Evolutionary conservation across 306 rosid species (phyloP), one percentile per base, ranked within the genome.

Genomic region (Cicer arietinum): DNA sequence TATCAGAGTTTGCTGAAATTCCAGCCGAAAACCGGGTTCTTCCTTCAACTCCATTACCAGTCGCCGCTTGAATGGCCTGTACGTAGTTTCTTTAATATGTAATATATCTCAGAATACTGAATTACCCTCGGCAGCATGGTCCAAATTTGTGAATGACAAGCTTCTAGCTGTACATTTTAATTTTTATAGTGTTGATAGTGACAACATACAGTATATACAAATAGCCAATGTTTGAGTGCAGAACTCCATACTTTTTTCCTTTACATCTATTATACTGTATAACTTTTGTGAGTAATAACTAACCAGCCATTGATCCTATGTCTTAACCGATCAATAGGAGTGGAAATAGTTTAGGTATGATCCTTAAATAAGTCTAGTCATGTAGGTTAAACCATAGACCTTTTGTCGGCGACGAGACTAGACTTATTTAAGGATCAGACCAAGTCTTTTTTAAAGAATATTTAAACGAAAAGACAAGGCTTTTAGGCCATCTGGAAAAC

Each of bases 1-100:
- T 93, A 16, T 85, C 97, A 0, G 98, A 93, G 45, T 93, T 86
- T 69, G 84, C 59, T 1, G 98, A 93, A 85, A 93, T 93, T 81
- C 98, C 98, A 30, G 89, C 7, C 13, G 96, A 91, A 73, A 93
- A 93, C 40, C 83, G 96, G 75, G 89, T 88, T 53, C 75, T 92
- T 71, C 64, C 97, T 69, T 41, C 98, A 17, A 79, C 85, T 42
- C 88, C 87, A 0, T 7, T 88, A 40, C 86, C 97, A 6, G 91
- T 87, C 41, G 1, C 92, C 16, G 97, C 88, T 76, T 93, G 80
- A 90, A 65, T 74, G 69, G 74, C 64, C 66, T 30, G 60, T 56
- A 25, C 76, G 52, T 64, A 67, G 81, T 73, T 78, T 42, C 60
- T 51, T 83, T 80, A 75, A 67, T 77, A 35, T 73, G 79, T 73